These are phyloP conservation scores for Pachyrhizus erosus DNA, from an alignment of 306 rosid genomes.

Conservation along the genomic window DNA sequence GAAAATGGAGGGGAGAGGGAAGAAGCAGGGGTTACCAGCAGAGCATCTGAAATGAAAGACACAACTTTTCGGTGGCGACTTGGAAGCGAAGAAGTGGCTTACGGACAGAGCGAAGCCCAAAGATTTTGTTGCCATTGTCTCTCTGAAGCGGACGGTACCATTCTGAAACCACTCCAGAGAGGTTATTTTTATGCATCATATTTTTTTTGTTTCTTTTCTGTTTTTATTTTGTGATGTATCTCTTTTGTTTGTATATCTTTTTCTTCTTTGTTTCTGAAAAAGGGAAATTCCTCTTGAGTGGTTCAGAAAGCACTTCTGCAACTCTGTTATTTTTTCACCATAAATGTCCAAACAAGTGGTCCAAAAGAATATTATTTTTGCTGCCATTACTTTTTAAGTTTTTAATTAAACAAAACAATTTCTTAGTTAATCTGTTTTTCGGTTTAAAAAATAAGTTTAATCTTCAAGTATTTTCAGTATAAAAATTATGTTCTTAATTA, in stretches of 20 bases:
- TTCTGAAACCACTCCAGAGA: neutral
- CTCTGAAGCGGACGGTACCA: too few relatives aligned
- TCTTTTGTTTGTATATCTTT: neutral
- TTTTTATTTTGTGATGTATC: neutral
- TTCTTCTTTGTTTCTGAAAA: neutral
- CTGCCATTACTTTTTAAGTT: too few relatives aligned
- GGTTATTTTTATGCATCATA: neutral
- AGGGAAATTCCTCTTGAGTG: neutral
- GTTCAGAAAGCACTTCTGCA: neutral
- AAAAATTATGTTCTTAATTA: too few relatives aligned
- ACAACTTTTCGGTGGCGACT: conserved; percentile 31
- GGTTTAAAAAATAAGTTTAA: too few relatives aligned
- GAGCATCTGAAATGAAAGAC: conserved; percentile 55
- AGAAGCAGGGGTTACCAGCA: conserved; percentile 31
- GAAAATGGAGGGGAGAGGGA: too few relatives aligned
- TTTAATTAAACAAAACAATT: too few relatives aligned
- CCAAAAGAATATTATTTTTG: neutral
- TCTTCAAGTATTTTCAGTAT: too few relatives aligned
- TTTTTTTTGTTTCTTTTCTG: neutral
- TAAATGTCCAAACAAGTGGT: neutral
- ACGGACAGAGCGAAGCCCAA: conserved; percentile 38
- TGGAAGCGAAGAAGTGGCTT: conserved; percentile 39
- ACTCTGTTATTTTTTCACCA: neutral
- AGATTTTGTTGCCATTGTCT: conserved; percentile 54
- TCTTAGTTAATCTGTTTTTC: neutral